Evolutionary conservation across 202 grass and related monocot genomes (phyloP).

Genomic region (Digitaria exilis): DNA sequence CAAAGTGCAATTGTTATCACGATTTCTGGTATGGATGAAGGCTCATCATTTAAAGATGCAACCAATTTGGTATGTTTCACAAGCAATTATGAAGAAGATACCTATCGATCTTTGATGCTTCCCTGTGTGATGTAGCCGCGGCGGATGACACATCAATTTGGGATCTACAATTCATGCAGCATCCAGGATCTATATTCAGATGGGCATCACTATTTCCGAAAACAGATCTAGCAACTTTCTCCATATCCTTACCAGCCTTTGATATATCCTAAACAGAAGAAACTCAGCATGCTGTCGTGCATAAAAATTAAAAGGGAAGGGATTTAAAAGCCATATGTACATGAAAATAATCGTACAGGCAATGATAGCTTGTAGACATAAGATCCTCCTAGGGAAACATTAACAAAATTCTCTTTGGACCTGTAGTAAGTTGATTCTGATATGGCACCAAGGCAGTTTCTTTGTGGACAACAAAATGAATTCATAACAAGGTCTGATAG

Average conservation of each 20-base stretch:
- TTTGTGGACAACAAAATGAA: constrained; percentile 69
- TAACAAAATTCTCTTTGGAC: constrained; percentile 53
- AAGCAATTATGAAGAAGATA: constrained; percentile 27
- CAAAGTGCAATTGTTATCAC: constrained; percentile 28
- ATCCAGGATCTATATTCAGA: constrained; percentile 63
- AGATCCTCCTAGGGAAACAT: constrained; percentile 61
- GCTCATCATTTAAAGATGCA: not conserved
- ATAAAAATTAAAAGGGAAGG: constrained; percentile 22
- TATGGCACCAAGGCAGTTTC: constrained; percentile 68
- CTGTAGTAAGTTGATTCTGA: constrained; percentile 58
- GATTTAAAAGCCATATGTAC: not conserved
- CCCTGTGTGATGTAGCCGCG: constrained; percentile 49
- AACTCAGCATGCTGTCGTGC: constrained; percentile 12
- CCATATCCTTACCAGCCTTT: constrained; percentile 48
- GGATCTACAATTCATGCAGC: constrained; percentile 76
- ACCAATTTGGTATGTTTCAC: constrained; percentile 21
- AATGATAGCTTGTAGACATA: constrained; percentile 49
- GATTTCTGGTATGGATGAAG: constrained; percentile 26
- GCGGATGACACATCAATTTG: constrained; percentile 53
- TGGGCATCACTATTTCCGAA: constrained; percentile 41
- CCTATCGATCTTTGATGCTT: constrained; percentile 56
- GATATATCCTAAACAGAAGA: constrained; percentile 51
- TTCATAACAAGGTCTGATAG: constrained; percentile 83
- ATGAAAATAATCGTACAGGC: constrained; percentile 61
- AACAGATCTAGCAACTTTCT: constrained; percentile 53